Evolutionary conservation across 495 filamentous ascomycete species (phyloP), one percentile per base, ranked within the genome.

Genomic region (Pseudoneurospora amorphoporcata): DNA sequence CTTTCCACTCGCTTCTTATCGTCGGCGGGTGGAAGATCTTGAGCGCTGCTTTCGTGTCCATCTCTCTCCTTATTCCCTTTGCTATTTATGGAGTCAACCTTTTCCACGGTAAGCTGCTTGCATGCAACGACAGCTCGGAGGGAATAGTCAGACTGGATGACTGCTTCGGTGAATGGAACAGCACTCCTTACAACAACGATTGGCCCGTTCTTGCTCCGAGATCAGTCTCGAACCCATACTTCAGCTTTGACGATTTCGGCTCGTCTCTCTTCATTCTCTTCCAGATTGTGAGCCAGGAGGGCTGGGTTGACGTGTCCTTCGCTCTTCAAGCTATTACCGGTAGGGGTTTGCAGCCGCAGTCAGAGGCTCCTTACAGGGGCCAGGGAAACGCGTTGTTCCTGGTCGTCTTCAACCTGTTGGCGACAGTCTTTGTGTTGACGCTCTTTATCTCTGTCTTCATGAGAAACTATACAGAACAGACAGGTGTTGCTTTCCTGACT

Each of bases 371-470:
- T 0, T 79, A 42, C 70, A 69, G 5, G 8, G 87, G 90, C 4
- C 92, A 94, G 75, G 93, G 90, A 32, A 97, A 98, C 75, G 95
- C 92, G 3, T 75, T 98, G 32, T 98, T 97, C 87, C 97, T 98
- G 81, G 88, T 99, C 68, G 87, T 93, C 14, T 99, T 98, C 88
- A 99, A 99, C 81, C 87, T 99, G 75, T 87, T 99, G 72, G 94
- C 94, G 35, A 92, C 96, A 3, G 96, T 99, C 78, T 99, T 99
- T 84, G 93, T 99, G 69, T 85, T 99, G 81, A 99, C 96, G 2
- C 84, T 99, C 78, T 99, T 99, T 79, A 95, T 98, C 41, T 98
- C 95, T 74, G 95, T 99, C 68, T 99, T 99, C 81, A 99, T 99
- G 96, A 92, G 95, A 61, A 98, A 96, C 80, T 98, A 98, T 83